phyloP scores from a whole-genome alignment of 108 stramenopile species.

The Nitzschia sp. region DNA sequence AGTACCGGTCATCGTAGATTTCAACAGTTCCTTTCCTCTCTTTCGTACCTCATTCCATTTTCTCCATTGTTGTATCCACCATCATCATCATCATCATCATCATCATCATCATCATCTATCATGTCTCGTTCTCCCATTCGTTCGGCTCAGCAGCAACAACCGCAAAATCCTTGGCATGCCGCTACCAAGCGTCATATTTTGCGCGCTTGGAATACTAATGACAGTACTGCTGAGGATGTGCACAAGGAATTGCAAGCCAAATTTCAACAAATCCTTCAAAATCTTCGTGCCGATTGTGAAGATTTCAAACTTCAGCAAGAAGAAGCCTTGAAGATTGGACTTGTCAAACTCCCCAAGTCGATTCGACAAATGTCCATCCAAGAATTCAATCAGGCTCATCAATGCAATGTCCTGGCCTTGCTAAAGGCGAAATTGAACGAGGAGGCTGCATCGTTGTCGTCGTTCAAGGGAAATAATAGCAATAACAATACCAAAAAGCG shows the following conservation, averaged over 20 bases:
- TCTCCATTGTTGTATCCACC: not conserved
- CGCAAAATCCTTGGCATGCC: slow-evolving; percentile 9
- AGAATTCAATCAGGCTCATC: slow-evolving; percentile 66
- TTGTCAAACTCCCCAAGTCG: slow-evolving; percentile 52
- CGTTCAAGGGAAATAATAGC: no score
- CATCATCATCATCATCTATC: no score
- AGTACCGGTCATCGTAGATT: no score
- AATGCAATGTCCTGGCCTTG: slow-evolving; percentile 59
- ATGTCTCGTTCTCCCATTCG: slow-evolving; percentile 21
- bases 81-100: not conserved
- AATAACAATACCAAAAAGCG: slow-evolving; percentile 30
- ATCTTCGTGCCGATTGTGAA: slow-evolving; percentile 28
- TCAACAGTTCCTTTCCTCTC: no score
- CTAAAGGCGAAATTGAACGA: slow-evolving; percentile 43
- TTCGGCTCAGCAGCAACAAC: not conserved
- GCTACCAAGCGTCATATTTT: slow-evolving; percentile 46
- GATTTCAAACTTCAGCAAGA: slow-evolving; percentile 40
- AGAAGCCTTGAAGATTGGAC: slow-evolving; percentile 27
- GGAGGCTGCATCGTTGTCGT: slow-evolving; percentile 28
- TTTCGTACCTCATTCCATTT: not conserved
- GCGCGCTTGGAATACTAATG: slow-evolving; percentile 38
- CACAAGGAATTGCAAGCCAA: slow-evolving; percentile 41
- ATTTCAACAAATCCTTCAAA: slow-evolving; percentile 24
- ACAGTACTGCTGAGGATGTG: slow-evolving; percentile 41
- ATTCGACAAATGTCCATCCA: slow-evolving; percentile 61